These are phyloP conservation scores for Fusarium dimerum DNA, from an alignment of 2,329 filamentous ascomycete species.

Conservation along the genomic window DNA sequence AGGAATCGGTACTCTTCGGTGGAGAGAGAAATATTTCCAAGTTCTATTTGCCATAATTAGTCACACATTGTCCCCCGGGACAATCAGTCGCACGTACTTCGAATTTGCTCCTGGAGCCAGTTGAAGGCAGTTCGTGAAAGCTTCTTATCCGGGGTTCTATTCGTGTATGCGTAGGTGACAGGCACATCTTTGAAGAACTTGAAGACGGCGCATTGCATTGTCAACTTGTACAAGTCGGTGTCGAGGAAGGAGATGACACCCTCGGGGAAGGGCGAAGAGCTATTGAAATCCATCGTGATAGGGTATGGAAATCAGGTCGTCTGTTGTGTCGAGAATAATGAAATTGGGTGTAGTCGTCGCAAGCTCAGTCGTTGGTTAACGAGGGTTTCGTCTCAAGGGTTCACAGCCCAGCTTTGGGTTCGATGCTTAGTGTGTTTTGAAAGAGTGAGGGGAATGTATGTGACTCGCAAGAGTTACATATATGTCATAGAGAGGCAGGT, in stretches of 20 bases:
- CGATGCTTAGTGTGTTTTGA: no score
- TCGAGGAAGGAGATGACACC: constrained; percentile 82
- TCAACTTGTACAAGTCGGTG: constrained; percentile 90
- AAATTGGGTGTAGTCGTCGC: no score
- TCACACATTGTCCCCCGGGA: neutral
- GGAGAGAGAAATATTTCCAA: constrained; percentile 78
- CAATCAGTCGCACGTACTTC: constrained; percentile 55
- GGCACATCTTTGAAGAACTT: constrained; percentile 84
- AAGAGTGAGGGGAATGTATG: no score
- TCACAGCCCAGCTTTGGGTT: no score
- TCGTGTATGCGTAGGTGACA: constrained; percentile 93
- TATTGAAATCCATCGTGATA: constrained; percentile 63
- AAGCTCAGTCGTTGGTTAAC: no score
- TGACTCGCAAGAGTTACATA: no score
- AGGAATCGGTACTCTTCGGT: constrained; percentile 81
- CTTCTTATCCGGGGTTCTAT: constrained; percentile 92
- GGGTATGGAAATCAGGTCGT: neutral
- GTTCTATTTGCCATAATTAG: constrained; percentile 55
- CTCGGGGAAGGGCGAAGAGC: constrained; percentile 67
- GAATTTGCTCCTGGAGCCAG: constrained; percentile 84
- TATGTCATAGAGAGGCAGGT: no score
- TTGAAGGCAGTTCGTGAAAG: constrained; percentile 78
- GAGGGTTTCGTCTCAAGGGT: no score
- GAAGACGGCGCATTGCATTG: constrained; percentile 96
- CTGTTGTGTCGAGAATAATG: neutral